phyloP scores from a whole-genome alignment of 495 filamentous ascomycete genomes.

The Tuber microsphaerosporum region DNA sequence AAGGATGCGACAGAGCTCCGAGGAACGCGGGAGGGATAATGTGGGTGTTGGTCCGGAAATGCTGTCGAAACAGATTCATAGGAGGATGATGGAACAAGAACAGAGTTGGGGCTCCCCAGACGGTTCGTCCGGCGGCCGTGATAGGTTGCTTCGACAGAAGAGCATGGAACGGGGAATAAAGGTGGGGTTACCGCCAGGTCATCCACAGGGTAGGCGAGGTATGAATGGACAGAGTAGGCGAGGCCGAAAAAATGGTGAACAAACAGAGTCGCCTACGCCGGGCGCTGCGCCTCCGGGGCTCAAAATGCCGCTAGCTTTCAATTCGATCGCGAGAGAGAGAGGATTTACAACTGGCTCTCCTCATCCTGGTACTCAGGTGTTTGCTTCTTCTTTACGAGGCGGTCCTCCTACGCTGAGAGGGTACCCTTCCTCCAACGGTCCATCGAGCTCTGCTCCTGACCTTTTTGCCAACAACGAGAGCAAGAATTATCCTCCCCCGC shows the following conservation, averaged over 20 bases:
- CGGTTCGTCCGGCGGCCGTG: conserved; percentile 17
- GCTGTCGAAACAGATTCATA: conserved; percentile 26
- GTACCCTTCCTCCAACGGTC: conserved; percentile 8
- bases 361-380: conserved; percentile 22
- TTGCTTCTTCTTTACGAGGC: conserved; percentile 4
- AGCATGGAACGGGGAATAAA: conserved; percentile 39
- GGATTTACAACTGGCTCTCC: conserved; percentile 39
- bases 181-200: conserved; percentile 28
- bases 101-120: conserved; percentile 24
- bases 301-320: conserved; percentile 41
- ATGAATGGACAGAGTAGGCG: conserved; percentile 17
- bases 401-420: conserved; percentile 23
- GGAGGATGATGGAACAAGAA: conserved; percentile 35
- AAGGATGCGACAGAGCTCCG: conserved; percentile 15
- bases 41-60: conserved; percentile 22
- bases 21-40: conserved; percentile 24
- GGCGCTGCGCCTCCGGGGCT: conserved; percentile 30
- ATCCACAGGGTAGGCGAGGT: conserved; percentile 26
- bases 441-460: conserved; percentile 34
- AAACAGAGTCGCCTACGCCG: conserved; percentile 23
- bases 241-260: conserved; percentile 23
- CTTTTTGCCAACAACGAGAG: conserved; percentile 35
- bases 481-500: conserved; percentile 23
- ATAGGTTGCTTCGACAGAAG: conserved; percentile 37
- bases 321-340: conserved; percentile 38